These are phyloP conservation scores for Microcyclosporella mali DNA, from an alignment of 2,329 filamentous ascomycete species.

Conservation along the genomic window DNA sequence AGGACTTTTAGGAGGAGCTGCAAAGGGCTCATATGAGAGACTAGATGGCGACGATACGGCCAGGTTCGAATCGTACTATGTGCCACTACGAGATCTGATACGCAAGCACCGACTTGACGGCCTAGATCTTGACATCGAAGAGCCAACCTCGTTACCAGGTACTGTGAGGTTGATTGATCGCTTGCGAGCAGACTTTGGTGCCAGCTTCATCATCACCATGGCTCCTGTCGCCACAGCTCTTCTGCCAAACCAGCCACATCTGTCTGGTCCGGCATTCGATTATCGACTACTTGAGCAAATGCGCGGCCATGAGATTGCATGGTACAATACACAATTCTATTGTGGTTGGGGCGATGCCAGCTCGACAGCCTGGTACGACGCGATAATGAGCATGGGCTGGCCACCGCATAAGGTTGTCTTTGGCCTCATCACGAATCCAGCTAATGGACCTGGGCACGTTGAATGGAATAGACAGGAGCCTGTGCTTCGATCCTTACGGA, in stretches of 20 bases:
- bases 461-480: constrained; percentile 51
- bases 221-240: constrained; percentile 76
- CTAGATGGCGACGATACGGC: constrained; percentile 52
- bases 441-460: constrained; percentile 57
- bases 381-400: constrained; percentile 60
- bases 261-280: constrained; percentile 65
- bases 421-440: constrained; percentile 72
- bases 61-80: constrained; percentile 68
- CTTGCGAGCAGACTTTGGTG: constrained; percentile 58
- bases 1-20: constrained; percentile 83
- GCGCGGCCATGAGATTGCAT: constrained; percentile 61
- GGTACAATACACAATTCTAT: constrained; percentile 93
- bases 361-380: constrained; percentile 46
- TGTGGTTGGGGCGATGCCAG: constrained; percentile 74
- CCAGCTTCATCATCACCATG: constrained; percentile 67
- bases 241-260: constrained; percentile 50
- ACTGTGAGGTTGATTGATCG: constrained; percentile 48
- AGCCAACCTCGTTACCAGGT: constrained; percentile 62
- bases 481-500: constrained; percentile 52
- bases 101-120: constrained; percentile 58
- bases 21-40: constrained; percentile 61
- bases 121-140: constrained; percentile 71
- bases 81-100: constrained; percentile 60
- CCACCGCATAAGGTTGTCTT: constrained; percentile 66
- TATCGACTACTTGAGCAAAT: constrained; percentile 68